These are phyloP conservation scores for Tetrastigma voinierianum DNA, from an alignment of 164 flowering plant species.

Conservation along the genomic window DNA sequence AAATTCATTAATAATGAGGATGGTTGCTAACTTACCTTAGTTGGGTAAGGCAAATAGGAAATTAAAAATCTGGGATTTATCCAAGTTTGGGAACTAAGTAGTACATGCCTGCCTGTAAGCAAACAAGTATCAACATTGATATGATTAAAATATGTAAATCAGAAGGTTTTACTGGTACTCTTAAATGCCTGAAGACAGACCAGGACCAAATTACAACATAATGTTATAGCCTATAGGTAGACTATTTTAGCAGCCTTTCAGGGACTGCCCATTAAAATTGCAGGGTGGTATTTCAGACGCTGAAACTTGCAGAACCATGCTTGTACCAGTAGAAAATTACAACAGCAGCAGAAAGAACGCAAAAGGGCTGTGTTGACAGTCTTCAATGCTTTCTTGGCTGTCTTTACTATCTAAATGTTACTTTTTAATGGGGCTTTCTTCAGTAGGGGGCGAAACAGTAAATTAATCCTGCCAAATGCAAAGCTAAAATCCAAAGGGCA, in stretches of 20 bases:
- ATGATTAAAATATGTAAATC: background rate
- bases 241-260: background rate
- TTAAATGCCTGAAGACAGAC: background rate
- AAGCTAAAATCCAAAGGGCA: background rate
- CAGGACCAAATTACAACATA: conserved; percentile 6
- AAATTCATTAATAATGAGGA: background rate
- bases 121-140: too few relatives aligned
- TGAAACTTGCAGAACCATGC: background rate
- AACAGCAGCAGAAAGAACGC: background rate
- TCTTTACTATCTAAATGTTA: background rate
- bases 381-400: too few relatives aligned
- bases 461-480: background rate
- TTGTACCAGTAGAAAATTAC: background rate
- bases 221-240: background rate
- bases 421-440: background rate
- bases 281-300: background rate
- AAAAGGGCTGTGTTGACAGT: background rate
- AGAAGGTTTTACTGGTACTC: conserved; percentile 1
- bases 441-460: too few relatives aligned
- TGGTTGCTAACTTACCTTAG: too few relatives aligned
- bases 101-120: background rate
- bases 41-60: too few relatives aligned
- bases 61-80: too few relatives aligned
- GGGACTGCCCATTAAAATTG: background rate
- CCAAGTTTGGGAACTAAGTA: background rate